Evolutionary conservation across 2,329 filamentous ascomycete species (phyloP).

Genomic region (Massarina eburnea): DNA sequence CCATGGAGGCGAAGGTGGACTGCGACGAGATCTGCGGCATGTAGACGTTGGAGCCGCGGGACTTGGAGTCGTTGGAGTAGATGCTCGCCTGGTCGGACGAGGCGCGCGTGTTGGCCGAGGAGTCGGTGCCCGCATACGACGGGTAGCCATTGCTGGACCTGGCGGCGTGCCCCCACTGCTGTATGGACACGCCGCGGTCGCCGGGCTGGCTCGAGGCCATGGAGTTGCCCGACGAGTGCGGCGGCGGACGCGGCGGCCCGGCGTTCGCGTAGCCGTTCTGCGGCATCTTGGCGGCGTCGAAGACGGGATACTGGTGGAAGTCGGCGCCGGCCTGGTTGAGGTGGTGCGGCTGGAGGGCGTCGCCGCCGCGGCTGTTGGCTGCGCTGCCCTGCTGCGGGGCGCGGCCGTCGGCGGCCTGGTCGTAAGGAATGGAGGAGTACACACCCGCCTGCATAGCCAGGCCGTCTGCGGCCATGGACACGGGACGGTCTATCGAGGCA

Average conservation of each 20-base stretch:
- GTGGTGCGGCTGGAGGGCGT: constrained; percentile 74
- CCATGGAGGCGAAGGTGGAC: constrained; percentile 51
- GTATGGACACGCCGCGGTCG: constrained; percentile 69
- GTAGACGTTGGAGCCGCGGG: constrained; percentile 53
- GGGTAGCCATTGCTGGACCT: constrained; percentile 29
- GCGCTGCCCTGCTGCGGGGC: constrained; percentile 65
- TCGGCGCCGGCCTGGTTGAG: constrained; percentile 76
- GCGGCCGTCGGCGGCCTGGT: constrained; percentile 67
- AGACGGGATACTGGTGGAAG: constrained; percentile 85
- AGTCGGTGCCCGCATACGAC: constrained; percentile 32
- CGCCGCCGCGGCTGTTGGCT: constrained; percentile 49
- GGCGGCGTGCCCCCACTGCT: constrained; percentile 67
- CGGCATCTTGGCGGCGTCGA: constrained; percentile 59
- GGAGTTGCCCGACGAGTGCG: constrained; percentile 57
- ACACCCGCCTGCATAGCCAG: constrained; percentile 77
- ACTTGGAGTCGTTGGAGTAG: constrained; percentile 63
- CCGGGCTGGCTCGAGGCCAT: constrained; percentile 70
- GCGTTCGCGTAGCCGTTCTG: constrained; percentile 56
- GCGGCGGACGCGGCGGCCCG: constrained; percentile 63
- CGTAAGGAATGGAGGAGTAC: constrained; percentile 87
- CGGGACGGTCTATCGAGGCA: constrained; percentile 69
- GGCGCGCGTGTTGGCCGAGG: constrained; percentile 56
- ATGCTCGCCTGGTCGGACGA: constrained; percentile 68
- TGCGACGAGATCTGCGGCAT: constrained; percentile 61
- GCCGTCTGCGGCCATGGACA: constrained; percentile 63